Evolutionary conservation across 1,284 basidiomycete genomes (phyloP), one percentile per base, ranked within the genome.

Genomic region (Moniliella sp.): DNA sequence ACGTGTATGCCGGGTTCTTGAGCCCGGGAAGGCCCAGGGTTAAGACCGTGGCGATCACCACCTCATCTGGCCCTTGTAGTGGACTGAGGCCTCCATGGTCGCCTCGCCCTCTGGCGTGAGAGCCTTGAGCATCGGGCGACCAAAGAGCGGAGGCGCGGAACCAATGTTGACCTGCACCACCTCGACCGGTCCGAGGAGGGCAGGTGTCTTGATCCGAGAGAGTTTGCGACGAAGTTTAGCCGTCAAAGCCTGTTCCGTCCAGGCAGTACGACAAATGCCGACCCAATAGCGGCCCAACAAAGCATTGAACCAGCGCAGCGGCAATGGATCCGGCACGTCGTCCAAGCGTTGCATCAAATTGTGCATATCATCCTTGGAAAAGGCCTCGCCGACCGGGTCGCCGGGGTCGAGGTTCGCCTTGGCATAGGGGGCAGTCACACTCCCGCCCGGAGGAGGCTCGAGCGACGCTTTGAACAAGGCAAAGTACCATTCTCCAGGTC

Each of bases 41-140:
- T 1, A 80, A 80, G 0, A 75, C 78, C 1, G 86, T 81, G 48
- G 80, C 74, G 17, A 93, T 72, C 2, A 80, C 91, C 40, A 93
- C 9, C 83, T 71, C 14, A 93, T 64, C 48, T 82, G 78, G 29
- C 83, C 83, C 44, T 76, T 76, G 64, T 88, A 72, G 71, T 71
- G 70, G 11, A n/a, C n/a, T n/a, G n/a, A n/a, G n/a, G n/a, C 71
- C 49, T 93, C 84, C 58, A 94, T 69, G 7, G 78, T 70, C 0
- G 83, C 80, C 43, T 88, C 79, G 12, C 91, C 88, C 40, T 88
- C 80, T 40, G 75, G 74, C 1, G 80, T 86, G 33, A 93, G 71
- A 46, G 88, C 79, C 64, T 94, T 94, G 36, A 97, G 69, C 84
- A 94, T 93, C 1, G 88, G 88, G 45, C 88, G 84, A 9, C 78